A percentile compares a stretch with the other conserved stretches of the same genome.
phyloP scores from a whole-genome alignment of 116 monocot species.

The Zostera marina region DNA sequence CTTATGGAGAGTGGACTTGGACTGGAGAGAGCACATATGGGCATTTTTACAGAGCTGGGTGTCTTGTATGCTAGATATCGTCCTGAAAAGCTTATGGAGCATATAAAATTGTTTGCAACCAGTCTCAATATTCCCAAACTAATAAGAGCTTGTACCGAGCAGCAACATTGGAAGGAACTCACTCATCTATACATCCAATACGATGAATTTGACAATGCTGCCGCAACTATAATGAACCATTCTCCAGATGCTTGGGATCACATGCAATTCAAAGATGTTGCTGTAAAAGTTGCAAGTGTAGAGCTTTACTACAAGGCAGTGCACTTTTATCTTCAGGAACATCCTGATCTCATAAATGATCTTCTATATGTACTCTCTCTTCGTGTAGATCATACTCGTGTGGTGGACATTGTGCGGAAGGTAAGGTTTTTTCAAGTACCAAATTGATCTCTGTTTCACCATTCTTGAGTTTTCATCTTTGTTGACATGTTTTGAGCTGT shows the following conservation, averaged over 20 bases:
- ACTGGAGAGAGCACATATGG: conserved; percentile 95
- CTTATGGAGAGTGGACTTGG: conserved; percentile 98
- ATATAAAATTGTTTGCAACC: conserved; percentile 77
- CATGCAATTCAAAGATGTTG: conserved; percentile 97
- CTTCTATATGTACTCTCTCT: conserved; percentile 87
- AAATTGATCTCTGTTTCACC: neutral
- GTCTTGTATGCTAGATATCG: conserved; percentile 92
- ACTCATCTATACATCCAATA: conserved; percentile 92
- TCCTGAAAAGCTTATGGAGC: conserved; percentile 89
- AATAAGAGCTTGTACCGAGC: conserved; percentile 83
- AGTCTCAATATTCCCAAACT: conserved; percentile 44
- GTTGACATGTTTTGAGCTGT: neutral
- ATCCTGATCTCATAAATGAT: conserved; percentile 95
- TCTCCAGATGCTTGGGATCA: conserved; percentile 68
- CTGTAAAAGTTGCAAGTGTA: conserved; percentile 91
- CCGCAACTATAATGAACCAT: conserved; percentile 90
- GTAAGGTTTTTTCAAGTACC: conserved; percentile 10
- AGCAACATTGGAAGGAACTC: conserved; percentile 94
- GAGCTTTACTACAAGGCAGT: conserved; percentile 99
- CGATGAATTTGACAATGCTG: conserved; percentile 96
- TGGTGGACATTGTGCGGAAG: conserved; percentile 99
- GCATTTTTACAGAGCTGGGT: conserved; percentile 94
- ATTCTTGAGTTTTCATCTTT: neutral
- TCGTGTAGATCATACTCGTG: conserved; percentile 89
- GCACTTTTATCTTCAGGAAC: conserved; percentile 68